A percentile compares a stretch with the other conserved stretches of the same genome.
Conservation (phyloP, 345 rosid genomes). For the Populus deltoides region DNA sequence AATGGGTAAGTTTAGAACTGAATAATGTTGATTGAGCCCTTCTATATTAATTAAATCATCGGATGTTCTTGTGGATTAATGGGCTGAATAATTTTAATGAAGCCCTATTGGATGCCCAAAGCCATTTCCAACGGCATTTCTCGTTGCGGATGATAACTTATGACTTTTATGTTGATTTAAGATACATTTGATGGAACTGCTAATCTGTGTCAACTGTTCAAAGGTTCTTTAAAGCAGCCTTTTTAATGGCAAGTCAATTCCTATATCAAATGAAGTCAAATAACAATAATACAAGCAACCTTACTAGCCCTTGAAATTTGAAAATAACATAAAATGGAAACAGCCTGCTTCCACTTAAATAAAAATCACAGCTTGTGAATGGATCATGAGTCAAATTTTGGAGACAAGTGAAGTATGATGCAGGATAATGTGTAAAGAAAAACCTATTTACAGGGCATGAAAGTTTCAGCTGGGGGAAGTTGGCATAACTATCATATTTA, state of each 20-base stretch:
- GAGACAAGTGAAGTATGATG: not conserved
- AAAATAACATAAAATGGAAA: not conserved
- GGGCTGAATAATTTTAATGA: not conserved
- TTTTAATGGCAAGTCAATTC: not conserved
- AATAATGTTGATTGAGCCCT: not conserved
- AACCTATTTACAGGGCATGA: too few species aligned
- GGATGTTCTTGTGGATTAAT: not conserved
- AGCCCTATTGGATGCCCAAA: not conserved
- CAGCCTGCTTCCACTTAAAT: not conserved
- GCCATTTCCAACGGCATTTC: not conserved
- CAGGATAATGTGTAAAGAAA: not conserved
- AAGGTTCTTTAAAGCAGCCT: not conserved
- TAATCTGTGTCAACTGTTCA: not conserved
- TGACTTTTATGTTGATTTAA: not conserved
- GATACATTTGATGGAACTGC: not conserved
- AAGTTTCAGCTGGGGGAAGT: too few species aligned
- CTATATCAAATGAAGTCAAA: not conserved
- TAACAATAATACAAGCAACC: not conserved
- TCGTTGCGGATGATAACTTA: not conserved
- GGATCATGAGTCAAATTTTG: not conserved
- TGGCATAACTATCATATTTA: not conserved
- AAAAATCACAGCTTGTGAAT: not conserved
- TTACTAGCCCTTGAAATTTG: not conserved
- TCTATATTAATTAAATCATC: not conserved
- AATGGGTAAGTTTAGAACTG: constrained; percentile 63